Percentiles rank a stretch among this genome's conserved stretches.
phyloP scores from a whole-genome alignment of 1,139 yeast genomes.

The Protomyces pachydermus region DNA sequence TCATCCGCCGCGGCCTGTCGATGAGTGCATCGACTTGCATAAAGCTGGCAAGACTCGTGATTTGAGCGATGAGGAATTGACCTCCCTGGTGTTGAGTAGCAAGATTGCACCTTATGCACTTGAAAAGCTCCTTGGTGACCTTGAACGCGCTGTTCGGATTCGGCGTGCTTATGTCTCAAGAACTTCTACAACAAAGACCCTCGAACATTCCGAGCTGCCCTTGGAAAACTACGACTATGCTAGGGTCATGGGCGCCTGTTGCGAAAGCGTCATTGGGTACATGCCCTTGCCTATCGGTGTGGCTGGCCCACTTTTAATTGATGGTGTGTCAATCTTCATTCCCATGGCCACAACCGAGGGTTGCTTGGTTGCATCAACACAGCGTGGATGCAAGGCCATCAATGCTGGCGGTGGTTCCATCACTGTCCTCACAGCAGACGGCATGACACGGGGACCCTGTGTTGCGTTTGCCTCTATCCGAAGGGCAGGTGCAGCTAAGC shows the following conservation, averaged over 20 bases:
- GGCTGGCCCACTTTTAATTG: conserved; percentile 93
- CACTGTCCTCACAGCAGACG: conserved; percentile 89
- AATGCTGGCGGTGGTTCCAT: conserved; percentile 95
- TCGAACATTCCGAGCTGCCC: conserved; percentile 69
- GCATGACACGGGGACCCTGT: conserved; percentile 99
- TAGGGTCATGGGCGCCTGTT: conserved; percentile 96
- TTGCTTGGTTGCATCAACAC: conserved; percentile 93
- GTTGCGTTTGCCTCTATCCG: conserved; percentile 74
- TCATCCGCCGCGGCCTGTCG: conserved; percentile 44
- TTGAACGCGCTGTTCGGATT: conserved; percentile 83
- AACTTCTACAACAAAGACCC: conserved; percentile 73
- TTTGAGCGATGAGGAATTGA: conserved; percentile 67
- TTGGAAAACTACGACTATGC: conserved; percentile 82
- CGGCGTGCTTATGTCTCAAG: conserved; percentile 89
- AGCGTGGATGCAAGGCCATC: conserved; percentile 98
- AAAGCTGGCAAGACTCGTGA: conserved; percentile 68
- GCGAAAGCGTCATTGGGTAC: conserved; percentile 95
- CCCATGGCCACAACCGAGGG: conserved; percentile 99
- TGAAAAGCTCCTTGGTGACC: conserved; percentile 83
- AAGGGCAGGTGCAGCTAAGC: conserved; percentile 91
- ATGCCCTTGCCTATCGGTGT: conserved; percentile 96
- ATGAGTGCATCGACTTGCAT: conserved; percentile 57
- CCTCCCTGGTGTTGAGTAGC: conserved; percentile 64
- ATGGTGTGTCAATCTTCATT: conserved; percentile 76
- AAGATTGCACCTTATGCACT: conserved; percentile 87